Evolutionary conservation across 1,284 basidiomycete species (phyloP), one percentile per base, ranked within the genome.

Genomic region (Phlebopus sp.): DNA sequence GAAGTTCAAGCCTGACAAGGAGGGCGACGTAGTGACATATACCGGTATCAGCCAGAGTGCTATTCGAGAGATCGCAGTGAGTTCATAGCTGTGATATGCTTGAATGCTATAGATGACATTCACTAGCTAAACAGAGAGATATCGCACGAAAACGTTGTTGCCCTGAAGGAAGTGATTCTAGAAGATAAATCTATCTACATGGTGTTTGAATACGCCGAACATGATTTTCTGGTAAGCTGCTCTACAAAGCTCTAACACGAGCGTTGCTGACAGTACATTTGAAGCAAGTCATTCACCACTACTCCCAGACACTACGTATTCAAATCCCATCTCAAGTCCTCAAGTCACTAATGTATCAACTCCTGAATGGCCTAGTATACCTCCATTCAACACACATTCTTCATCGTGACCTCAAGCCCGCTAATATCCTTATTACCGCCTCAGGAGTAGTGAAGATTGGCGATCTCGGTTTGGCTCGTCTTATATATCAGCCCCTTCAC

Each of bases 1-100:
- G 74, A 99, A 99, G 69, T 99, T 99, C 76, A 99, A 99, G 67
- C 95, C 96, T 0, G 97, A 99, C 75, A 98, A 98, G 67, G 94
- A 97, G 70, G 93, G 93, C 29, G 94, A 97, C 62, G 84, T 92
- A 2, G 72, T 88, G 43, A 92, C 90, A 1, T 99, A 97, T 66
- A 97, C 94, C 7, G 97, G 97, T 4, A 96, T 99, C 62, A 96
- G 92, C 62, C 97, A 98, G 72, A 95, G 91, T 68, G 97, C 95
- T 14, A 91, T 95, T 61, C 78, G 93, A 52, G 96, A 99, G 69
- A 99, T 98, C 57, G 92, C 92, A 53, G 92, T 95, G 56, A 59
- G 90, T 74, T 34, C 41, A 29, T 29, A 23, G 2, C 0, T 36
- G 15, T 41, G 39, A 29, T 45, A 11, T n/a, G 17, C 29, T 29